A percentile compares a stretch with the other conserved stretches of the same genome.
These are phyloP conservation scores for Amborella trichopoda DNA, from an alignment of 164 flowering plant species.

Conservation along the genomic window DNA sequence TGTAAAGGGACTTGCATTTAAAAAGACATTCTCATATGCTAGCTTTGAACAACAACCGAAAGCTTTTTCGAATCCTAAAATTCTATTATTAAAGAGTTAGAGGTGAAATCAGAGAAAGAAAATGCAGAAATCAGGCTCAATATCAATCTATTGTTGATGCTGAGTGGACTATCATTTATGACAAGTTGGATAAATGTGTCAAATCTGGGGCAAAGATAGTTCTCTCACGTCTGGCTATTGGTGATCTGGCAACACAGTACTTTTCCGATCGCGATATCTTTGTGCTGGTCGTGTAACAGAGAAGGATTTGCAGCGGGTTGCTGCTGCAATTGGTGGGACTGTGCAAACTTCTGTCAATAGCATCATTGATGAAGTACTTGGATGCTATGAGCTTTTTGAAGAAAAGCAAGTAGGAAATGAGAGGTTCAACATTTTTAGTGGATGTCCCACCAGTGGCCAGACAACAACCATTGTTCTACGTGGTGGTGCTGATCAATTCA, in stretches of 20 bases:
- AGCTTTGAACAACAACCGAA: constrained; percentile 99
- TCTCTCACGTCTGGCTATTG: constrained; percentile 91
- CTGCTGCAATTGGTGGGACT: constrained; percentile 96
- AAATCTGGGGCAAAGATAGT: constrained; percentile 93
- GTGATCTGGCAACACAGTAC: constrained; percentile 97
- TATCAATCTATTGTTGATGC: constrained; percentile 99
- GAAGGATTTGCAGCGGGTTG: constrained; percentile 87
- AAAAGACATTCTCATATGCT: constrained; percentile 92
- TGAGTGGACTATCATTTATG: constrained; percentile 99
- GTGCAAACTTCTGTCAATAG: constrained; percentile 96
- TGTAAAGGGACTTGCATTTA: constrained; percentile 94
- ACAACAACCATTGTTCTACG: constrained; percentile 98
- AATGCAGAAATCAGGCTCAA: constrained; percentile 98
- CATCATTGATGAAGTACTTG: constrained; percentile 93
- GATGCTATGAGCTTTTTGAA: constrained; percentile 89
- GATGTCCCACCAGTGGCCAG: constrained; percentile 81
- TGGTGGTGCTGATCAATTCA: constrained; percentile 99
- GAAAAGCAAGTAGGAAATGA: constrained; percentile 97
- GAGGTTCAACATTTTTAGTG: constrained; percentile 91
- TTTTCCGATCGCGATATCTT: constrained; percentile 98
- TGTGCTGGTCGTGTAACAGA: constrained; percentile 99
- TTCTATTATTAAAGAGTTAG: constrained; percentile 87
- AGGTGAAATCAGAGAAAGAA: constrained; percentile 97
- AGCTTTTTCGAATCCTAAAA: constrained; percentile 75
- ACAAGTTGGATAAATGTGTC: constrained; percentile 93